Evolutionary conservation across 208 protist species (phyloP), one percentile per base, ranked within the genome.

Genomic region (Trypanosoma cruzi): DNA sequence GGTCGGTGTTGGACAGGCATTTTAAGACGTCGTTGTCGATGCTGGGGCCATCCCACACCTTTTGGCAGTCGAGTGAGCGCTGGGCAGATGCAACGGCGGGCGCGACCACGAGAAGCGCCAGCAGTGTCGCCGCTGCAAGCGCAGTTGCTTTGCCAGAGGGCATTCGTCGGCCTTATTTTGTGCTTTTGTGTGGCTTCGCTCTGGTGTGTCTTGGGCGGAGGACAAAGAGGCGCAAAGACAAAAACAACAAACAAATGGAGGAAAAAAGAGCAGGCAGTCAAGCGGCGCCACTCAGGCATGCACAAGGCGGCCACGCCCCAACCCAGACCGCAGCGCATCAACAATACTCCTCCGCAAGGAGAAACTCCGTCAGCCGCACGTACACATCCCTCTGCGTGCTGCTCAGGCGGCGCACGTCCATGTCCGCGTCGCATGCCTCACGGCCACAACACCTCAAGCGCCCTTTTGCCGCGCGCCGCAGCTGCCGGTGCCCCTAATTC

Each of bases 351-450:
- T 61, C 79, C 31, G 82, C 59, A 28, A 89, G 49, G 2, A 94
- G 69, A 60, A 94, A 94, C 71, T 94, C 84, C 5, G 80, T 89
- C 29, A 94, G 65, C 13, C 86, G 60, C 16, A 94, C 68, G 29
- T 86, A 79, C 50, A 88, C 80, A 63, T 92, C 89, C 63, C 82
- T 84, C 62, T 94, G 88, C 37, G 78, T 58, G 3, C 77, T 68
- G 10, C 79, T 75, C n/a, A 91, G 64, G 5, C 62, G 55, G 22
- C 65, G 75, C 52, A 92, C 74, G 29, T 86, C 81, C 18, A 28
- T 63, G 54, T 89, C 83, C 1, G 58, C 65, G 56, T 92, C 84
- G 50, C 75, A 87, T n/a, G 74, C 84, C 67, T 81, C 76, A 6
- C 68, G 68, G 1, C 84, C 84, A 26, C 48, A 68, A 4, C 64